Percentiles rank a stretch among this genome's conserved stretches.
These are phyloP conservation scores for Irpex lacteus DNA, from an alignment of 1,284 basidiomycete species.

Conservation along the genomic window DNA sequence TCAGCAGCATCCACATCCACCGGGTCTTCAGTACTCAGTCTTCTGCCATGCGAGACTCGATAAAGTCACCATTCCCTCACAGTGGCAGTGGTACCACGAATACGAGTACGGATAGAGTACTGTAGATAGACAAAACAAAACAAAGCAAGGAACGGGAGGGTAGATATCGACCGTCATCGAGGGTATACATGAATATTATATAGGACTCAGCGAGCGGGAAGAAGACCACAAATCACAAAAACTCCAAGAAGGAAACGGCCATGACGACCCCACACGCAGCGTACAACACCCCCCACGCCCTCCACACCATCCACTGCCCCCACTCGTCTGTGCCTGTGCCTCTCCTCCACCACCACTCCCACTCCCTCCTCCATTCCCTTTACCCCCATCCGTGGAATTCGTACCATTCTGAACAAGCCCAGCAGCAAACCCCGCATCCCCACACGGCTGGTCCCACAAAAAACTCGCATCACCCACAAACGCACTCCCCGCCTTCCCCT, in stretches of 20 bases:
- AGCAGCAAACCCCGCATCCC: slow-evolving; percentile 24
- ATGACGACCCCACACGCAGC: slow-evolving; percentile 11
- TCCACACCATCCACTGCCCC: neutral
- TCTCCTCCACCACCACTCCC: neutral
- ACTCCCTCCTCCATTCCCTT: neutral
- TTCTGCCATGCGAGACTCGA: no score
- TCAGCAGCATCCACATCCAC: no score
- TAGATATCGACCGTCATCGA: no score
- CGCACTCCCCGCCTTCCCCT: slow-evolving; percentile 27
- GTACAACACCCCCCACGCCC: slow-evolving; percentile 9
- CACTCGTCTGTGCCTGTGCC: neutral
- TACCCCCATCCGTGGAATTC: neutral
- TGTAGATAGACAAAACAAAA: no score
- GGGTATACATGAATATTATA: no score
- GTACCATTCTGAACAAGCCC: neutral
- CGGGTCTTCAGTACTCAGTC: no score
- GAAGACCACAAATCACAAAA: no score
- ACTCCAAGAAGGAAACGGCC: slow-evolving; percentile 9
- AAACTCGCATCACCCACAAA: slow-evolving; percentile 48
- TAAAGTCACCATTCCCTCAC: no score
- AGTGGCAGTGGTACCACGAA: no score
- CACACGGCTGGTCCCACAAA: slow-evolving; percentile 52
- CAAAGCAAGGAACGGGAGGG: no score
- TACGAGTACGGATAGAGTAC: no score
- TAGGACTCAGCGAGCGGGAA: no score